Evolutionary conservation across 164 flowering plant genomes (phyloP), one percentile per base, ranked within the genome.

Genomic region (Vitis rotundifolia): DNA sequence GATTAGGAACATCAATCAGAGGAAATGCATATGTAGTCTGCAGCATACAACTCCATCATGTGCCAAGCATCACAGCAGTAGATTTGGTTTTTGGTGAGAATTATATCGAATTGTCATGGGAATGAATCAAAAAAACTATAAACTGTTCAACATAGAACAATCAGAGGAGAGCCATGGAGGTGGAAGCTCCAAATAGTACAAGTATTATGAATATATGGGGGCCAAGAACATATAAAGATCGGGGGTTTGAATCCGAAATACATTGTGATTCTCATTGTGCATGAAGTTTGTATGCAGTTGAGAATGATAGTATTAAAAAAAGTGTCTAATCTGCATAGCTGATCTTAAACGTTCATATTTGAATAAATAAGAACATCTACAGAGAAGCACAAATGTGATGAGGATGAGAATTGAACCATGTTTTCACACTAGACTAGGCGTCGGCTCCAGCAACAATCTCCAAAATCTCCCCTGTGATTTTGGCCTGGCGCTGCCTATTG

Each of bases 391-490:
- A 66, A 75, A 9, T 37, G 49, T 15, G 26, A 29, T 49, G 22
- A 62, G 47, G 2, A 49, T 11, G 55, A 63, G 29, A n/a, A 19
- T 16, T 26, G 68, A 1, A 28, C 26, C 31, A 8, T 1, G 49
- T 47, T 15, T 56, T 22, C 26, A 22, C 16, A 8, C 64, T 67
- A 76, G 18, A 28, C 59, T 68, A 75, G 70, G 92, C 91, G 71
- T 94, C 87, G 19, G 98, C 93, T 9, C 94, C 97, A 59, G 98
- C 90, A 67, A 92, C 87, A 81, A 94, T 94, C 91, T 92, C 98
- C 85, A 94, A 82, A 44, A 94, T 78, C 78, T 94, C 97, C 11
- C 87, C 85, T 0, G 97, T 92, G 59, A 94, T 92, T 75, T 92
- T 94, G 1, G 97, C 87, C 78, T 91, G 97, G 49, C 97, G 74